These are phyloP conservation scores for Botryosphaeria dothidea DNA, from an alignment of 2,329 filamentous ascomycete genomes.

Conservation along the genomic window DNA sequence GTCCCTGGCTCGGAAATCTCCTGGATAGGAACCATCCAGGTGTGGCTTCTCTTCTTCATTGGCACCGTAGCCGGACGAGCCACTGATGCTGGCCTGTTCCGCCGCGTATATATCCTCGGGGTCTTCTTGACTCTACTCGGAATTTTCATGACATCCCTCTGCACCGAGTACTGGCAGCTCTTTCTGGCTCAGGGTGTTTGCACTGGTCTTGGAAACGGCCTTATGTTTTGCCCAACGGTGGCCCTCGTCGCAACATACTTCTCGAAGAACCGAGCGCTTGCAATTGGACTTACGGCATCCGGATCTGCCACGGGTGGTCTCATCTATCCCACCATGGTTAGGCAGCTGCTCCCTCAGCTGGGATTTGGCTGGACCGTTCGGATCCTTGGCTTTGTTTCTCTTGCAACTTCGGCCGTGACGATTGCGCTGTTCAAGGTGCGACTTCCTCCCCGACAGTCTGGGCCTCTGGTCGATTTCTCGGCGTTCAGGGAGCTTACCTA, in stretches of 20 bases:
- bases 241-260: slow-evolving; percentile 57
- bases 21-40: slow-evolving; percentile 55
- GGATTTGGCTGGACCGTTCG: slow-evolving; percentile 69
- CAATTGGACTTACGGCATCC: slow-evolving; percentile 60
- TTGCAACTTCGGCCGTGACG: slow-evolving; percentile 43
- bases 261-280: slow-evolving; percentile 57
- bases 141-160: slow-evolving; percentile 54
- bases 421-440: slow-evolving; percentile 42
- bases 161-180: slow-evolving; percentile 50
- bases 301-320: slow-evolving; percentile 65
- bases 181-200: slow-evolving; percentile 39
- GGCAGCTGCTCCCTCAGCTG: slow-evolving; percentile 57
- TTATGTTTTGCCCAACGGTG: slow-evolving; percentile 37
- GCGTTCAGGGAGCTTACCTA: slow-evolving; percentile 21
- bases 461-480: slow-evolving; percentile 29
- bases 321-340: slow-evolving; percentile 60
- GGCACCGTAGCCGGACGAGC: slow-evolving; percentile 54
- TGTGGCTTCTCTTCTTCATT: slow-evolving; percentile 53
- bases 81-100: slow-evolving; percentile 55
- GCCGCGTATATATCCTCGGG: slow-evolving; percentile 44
- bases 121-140: slow-evolving; percentile 47
- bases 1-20: slow-evolving; percentile 47
- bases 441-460: slow-evolving; percentile 45
- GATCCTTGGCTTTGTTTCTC: slow-evolving; percentile 60
- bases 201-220: slow-evolving; percentile 35